These are phyloP conservation scores for Xylariales sp. DNA, from an alignment of 2,329 filamentous ascomycete genomes.

Conservation along the genomic window DNA sequence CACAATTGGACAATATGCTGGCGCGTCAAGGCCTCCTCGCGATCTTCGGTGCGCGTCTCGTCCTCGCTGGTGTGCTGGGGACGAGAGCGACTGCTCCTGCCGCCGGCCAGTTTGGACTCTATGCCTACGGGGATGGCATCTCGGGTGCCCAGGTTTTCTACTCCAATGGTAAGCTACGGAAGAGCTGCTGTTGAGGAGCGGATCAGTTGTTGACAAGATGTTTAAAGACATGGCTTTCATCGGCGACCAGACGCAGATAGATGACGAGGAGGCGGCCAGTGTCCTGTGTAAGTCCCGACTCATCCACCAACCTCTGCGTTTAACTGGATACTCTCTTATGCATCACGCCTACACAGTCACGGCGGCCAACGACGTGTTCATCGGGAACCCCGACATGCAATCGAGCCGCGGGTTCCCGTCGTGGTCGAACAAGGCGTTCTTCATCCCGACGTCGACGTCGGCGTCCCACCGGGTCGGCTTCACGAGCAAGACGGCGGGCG, in stretches of 20 bases:
- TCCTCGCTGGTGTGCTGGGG: slow-evolving; percentile 19
- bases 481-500: slow-evolving; percentile 22
- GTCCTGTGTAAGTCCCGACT: slow-evolving; percentile 39
- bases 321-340: background rate
- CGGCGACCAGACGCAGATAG: slow-evolving; percentile 27
- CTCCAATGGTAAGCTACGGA: slow-evolving; percentile 38
- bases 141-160: slow-evolving; percentile 44
- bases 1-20: slow-evolving; percentile 17
- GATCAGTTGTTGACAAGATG: background rate
- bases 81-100: slow-evolving; percentile 31
- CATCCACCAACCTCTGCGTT: background rate
- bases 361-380: slow-evolving; percentile 34
- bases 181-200: background rate
- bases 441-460: slow-evolving; percentile 39
- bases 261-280: slow-evolving; percentile 31
- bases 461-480: slow-evolving; percentile 42
- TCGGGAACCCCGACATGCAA: slow-evolving; percentile 39
- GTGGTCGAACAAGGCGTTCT: slow-evolving; percentile 46
- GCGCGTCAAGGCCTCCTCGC: slow-evolving; percentile 1
- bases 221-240: slow-evolving; percentile 30
- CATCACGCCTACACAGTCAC: slow-evolving; percentile 28
- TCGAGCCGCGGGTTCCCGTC: slow-evolving; percentile 29
- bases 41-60: slow-evolving; percentile 16
- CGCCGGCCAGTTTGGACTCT: slow-evolving; percentile 42
- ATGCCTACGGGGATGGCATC: slow-evolving; percentile 46